Evolutionary conservation across 805 yeast species (phyloP).

Genomic region (Lipomyces mesembrius): DNA sequence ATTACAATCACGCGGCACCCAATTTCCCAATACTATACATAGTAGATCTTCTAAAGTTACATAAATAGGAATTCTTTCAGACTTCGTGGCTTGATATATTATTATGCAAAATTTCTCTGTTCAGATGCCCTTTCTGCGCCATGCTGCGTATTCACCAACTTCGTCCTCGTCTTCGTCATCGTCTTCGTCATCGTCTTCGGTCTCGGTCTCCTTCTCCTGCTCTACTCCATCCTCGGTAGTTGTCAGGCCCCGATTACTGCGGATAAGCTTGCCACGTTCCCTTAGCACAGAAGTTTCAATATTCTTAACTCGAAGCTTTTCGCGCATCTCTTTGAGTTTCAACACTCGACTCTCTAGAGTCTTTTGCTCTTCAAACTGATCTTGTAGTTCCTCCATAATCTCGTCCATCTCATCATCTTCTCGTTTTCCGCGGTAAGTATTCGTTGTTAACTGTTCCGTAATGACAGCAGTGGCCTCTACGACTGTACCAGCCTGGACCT

Average conservation of each 20-base stretch:
- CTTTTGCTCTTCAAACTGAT: conserved; percentile 34
- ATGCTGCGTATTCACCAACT: background rate
- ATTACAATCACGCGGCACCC: background rate
- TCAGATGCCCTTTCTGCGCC: background rate
- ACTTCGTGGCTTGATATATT: background rate
- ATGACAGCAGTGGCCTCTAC: conserved; percentile 11
- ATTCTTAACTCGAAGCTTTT: conserved; percentile 14
- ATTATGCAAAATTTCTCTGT: background rate
- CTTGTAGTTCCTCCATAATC: conserved; percentile 18
- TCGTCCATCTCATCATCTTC: conserved; percentile 23
- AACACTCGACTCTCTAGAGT: conserved; percentile 25
- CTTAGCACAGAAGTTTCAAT: background rate
- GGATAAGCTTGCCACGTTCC: background rate
- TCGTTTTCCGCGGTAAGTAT: background rate
- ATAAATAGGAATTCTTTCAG: background rate
- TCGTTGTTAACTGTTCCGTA: background rate
- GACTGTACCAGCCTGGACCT: conserved; percentile 8
- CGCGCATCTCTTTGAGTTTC: conserved; percentile 30
- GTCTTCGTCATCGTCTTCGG: conserved; percentile 21
- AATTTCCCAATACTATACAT: background rate
- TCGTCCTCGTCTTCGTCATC: conserved; percentile 17
- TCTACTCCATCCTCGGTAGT: conserved; percentile 10
- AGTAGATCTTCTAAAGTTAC: background rate
- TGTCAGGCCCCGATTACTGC: background rate
- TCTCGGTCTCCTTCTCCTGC: conserved; percentile 19